These are phyloP conservation scores for Xylaria sp. DNA, from an alignment of 2,329 filamentous ascomycete genomes.

Conservation along the genomic window DNA sequence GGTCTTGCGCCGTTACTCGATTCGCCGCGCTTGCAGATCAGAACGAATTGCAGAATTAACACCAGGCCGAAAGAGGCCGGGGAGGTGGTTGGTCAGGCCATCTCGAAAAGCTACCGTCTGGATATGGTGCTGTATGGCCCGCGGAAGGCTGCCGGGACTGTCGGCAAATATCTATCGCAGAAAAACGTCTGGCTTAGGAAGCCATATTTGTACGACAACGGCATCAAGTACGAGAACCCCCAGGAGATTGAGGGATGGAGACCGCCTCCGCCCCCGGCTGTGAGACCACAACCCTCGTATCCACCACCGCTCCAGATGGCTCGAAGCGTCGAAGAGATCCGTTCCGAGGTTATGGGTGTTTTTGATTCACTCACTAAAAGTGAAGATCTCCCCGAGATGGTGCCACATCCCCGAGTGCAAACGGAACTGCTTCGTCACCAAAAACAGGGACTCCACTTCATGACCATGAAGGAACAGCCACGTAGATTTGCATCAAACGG, in stretches of 20 bases:
- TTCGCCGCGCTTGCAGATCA: constrained; percentile 69
- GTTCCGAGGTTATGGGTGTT: constrained; percentile 83
- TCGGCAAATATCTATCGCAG: constrained; percentile 76
- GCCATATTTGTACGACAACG: constrained; percentile 65
- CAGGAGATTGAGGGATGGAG: constrained; percentile 66
- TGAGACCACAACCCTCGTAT: constrained; percentile 49
- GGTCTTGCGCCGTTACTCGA: constrained; percentile 81
- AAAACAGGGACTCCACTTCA: constrained; percentile 89
- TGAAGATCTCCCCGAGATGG: constrained; percentile 79
- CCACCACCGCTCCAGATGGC: constrained; percentile 49
- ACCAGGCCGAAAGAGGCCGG: constrained; percentile 69
- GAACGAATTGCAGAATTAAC: constrained; percentile 77
- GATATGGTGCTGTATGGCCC: constrained; percentile 85
- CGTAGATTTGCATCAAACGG: constrained; percentile 67
- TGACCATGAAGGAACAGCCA: constrained; percentile 80
- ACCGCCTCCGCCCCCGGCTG: constrained; percentile 51
- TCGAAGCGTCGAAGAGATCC: constrained; percentile 86
- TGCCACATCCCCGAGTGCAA: constrained; percentile 70
- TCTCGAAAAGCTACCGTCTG: constrained; percentile 71
- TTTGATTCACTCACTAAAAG: constrained; percentile 85
- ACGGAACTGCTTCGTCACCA: constrained; percentile 84
- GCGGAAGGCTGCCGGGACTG: constrained; percentile 68
- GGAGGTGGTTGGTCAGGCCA: constrained; percentile 72
- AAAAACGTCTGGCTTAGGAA: constrained; percentile 74
- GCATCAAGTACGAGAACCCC: constrained; percentile 80